Evolutionary conservation across 331 rosid genomes (phyloP).

Genomic region (Rhamnella rubrinervis): DNA sequence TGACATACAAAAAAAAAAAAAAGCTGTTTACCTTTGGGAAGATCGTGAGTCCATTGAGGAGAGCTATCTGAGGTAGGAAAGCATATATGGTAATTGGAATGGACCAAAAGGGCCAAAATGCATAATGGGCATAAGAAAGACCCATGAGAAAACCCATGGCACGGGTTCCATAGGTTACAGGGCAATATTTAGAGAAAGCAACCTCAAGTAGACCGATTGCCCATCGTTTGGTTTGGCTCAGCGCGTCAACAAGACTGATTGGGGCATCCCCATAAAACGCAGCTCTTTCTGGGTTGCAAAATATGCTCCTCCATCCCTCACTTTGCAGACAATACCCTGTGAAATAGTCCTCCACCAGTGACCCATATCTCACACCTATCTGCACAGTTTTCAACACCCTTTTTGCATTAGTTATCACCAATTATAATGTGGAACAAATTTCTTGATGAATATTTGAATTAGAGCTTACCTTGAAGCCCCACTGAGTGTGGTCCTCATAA

Average conservation of each 20-base stretch:
- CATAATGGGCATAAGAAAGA: conserved; percentile 31
- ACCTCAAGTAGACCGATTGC: conserved; percentile 29
- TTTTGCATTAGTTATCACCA: neutral
- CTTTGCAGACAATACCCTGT: conserved; percentile 26
- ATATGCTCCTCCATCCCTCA: conserved; percentile 43
- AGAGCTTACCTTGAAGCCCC: conserved; percentile 43
- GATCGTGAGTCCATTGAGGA: conserved; percentile 30
- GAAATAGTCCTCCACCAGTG: conserved; percentile 37
- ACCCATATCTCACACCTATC: conserved; percentile 41
- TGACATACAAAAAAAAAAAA: neutral
- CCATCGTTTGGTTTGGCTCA: conserved; percentile 42
- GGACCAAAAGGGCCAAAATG: conserved; percentile 33
- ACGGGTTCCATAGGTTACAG: conserved; percentile 23
- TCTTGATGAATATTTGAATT: neutral
- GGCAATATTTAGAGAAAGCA: conserved; percentile 28
- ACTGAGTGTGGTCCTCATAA: conserved; percentile 33
- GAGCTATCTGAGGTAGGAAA: conserved; percentile 40
- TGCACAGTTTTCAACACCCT: neutral
- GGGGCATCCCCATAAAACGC: conserved; percentile 45
- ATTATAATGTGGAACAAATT: neutral
- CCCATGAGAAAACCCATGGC: conserved; percentile 37
- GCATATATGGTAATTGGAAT: conserved; percentile 33
- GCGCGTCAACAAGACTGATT: conserved; percentile 28
- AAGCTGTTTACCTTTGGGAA: conserved; percentile 35
- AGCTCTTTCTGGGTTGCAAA: conserved; percentile 39